Evolutionary conservation across 1,139 yeast genomes (phyloP).

Genomic region (Trichomonascaceae sp.): DNA sequence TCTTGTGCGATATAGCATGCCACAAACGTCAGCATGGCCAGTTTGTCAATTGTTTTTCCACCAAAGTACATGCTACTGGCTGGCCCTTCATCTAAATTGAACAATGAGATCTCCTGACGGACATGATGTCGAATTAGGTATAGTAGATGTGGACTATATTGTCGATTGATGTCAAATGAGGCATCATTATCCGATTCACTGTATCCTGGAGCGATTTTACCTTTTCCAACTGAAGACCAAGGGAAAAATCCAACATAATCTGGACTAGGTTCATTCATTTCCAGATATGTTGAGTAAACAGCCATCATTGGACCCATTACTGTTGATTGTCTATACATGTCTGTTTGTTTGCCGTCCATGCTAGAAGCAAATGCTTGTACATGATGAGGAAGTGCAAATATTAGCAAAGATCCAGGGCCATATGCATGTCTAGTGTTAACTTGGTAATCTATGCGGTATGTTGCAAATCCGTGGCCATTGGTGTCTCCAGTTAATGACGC

Average conservation of each 20-base stretch:
- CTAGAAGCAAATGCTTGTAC: conserved; percentile 41
- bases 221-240: conserved; percentile 36
- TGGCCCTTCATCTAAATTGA: conserved; percentile 46
- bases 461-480: conserved; percentile 35
- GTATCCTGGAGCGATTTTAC: conserved; percentile 12
- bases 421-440: conserved; percentile 14
- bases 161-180: conserved; percentile 24
- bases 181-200: conserved; percentile 9
- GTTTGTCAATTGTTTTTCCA: conserved; percentile 65
- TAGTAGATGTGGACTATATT: conserved; percentile 47
- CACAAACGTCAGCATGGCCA: conserved; percentile 57
- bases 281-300: conserved; percentile 45
- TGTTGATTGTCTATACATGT: conserved; percentile 47
- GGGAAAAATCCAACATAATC: conserved; percentile 53
- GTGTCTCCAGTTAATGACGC: conserved; percentile 36
- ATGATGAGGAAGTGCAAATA: conserved; percentile 71
- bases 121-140: conserved; percentile 47
- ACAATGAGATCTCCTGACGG: conserved; percentile 42
- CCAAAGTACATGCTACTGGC: conserved; percentile 50
- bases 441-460: conserved; percentile 45
- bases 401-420: conserved; percentile 38
- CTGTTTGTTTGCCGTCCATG: conserved; percentile 36
- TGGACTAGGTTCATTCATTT: conserved; percentile 45
- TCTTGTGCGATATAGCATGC: conserved; percentile 48
- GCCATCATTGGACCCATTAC: conserved; percentile 64